Conservation (phyloP, 148 eudicot species). For the Vaccinium corymbosum region DNA sequence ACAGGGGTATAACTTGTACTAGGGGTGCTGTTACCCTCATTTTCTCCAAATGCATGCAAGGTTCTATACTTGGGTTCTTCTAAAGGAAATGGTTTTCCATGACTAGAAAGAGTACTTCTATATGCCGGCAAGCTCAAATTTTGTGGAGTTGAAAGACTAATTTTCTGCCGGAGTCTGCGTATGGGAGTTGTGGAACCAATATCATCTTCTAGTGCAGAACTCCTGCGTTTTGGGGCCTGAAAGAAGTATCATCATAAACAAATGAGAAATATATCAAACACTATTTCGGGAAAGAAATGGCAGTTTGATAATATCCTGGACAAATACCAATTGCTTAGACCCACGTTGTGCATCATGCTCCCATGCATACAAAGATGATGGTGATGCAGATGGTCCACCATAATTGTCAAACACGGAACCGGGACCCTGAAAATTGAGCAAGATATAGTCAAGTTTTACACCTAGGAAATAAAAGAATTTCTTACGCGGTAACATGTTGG, state of each 20-base stretch:
- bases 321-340: conserved; percentile 42
- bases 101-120: conserved; percentile 27
- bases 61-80: conserved; percentile 22
- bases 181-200: conserved; percentile 74
- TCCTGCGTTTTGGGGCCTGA: conserved; percentile 79
- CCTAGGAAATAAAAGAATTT: not conserved
- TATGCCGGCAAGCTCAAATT: conserved; percentile 27
- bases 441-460: not conserved
- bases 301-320: not conserved
- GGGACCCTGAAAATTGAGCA: conserved; percentile 36
- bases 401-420: conserved; percentile 24
- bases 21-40: conserved; percentile 25
- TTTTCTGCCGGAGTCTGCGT: conserved; percentile 84
- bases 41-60: conserved; percentile 28
- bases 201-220: conserved; percentile 72
- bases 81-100: conserved; percentile 23
- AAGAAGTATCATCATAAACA: conserved; percentile 1
- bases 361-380: conserved; percentile 32
- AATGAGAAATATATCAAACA: conserved; percentile 2
- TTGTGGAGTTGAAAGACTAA: conserved; percentile 59
- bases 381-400: conserved; percentile 29
- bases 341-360: conserved; percentile 34
- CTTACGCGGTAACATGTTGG: not conserved
- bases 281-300: not conserved
- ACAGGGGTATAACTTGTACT: conserved; percentile 41